Evolutionary conservation across 352 stramenopile genomes (phyloP), one percentile per base, ranked within the genome.

Genomic region (Phytophthora ohioensis): DNA sequence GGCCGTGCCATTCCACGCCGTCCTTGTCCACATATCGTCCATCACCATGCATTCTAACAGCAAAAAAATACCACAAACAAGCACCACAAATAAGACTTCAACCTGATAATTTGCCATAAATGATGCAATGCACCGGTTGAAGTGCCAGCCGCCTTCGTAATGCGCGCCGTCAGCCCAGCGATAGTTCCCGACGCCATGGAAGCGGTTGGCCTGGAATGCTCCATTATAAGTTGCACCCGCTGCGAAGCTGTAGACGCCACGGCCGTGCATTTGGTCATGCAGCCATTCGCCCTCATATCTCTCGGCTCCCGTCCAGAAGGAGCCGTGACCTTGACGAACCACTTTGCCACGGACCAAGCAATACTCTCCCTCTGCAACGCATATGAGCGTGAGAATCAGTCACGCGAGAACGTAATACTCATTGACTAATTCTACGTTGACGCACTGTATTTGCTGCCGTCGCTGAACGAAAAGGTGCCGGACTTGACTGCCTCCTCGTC

Each of bases 171-270:
- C 87, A 10, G 72, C 46, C 87, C 84, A 96, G 34, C 74, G 68
- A 54, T 95, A 96, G 45, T 42, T 70, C 17, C 89, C 89, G 1
- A 77, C 13, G 17, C 88, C 88, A 54, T 89, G 74, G 65, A 94
- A 94, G 38, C 67, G 17, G 64, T 90, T 93, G 57, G 31, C 42
- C 51, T 82, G 58, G 67, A 97, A 94, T 45, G 87, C 80, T 49
- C 90, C 90, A 68, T 95, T 82, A 62, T 95, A 97, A 9, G 66
- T 64, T 4, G 87, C 84, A 17, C 90, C 85, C 8, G 85, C 88
- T 15, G 87, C 90, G 39, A 94, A 94, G 21, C 42, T 48, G 59
- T 91, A 93, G 5, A 79, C 64, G 42, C 88, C 87, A 4, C 60
- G 69, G 43, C 87, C 85, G 53, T 93, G 82, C 87, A 95, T 95